These are phyloP conservation scores for Trichothecium sympodiale DNA, from an alignment of 2,329 filamentous ascomycete genomes.

Conservation along the genomic window DNA sequence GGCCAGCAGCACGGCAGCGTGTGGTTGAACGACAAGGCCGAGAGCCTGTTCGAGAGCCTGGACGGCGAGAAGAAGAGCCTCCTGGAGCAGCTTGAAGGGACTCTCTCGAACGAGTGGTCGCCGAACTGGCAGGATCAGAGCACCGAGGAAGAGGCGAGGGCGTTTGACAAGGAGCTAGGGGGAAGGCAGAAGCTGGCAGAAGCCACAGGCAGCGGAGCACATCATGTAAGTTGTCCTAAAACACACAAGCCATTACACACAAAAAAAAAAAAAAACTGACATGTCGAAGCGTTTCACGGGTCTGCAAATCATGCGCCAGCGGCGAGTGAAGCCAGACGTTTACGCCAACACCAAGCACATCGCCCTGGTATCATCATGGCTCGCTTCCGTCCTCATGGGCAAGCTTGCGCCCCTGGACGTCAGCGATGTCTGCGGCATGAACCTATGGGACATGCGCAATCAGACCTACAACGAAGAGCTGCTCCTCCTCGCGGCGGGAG, in stretches of 20 bases:
- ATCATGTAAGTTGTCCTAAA: slow-evolving; percentile 56
- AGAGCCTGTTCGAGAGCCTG: slow-evolving; percentile 49
- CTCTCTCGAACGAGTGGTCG: slow-evolving; percentile 75
- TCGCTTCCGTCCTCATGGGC: slow-evolving; percentile 83
- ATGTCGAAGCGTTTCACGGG: slow-evolving; percentile 73
- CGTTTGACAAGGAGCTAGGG: slow-evolving; percentile 67
- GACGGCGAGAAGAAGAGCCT: slow-evolving; percentile 45
- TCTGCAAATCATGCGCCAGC: slow-evolving; percentile 88
- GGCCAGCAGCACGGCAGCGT: slow-evolving; percentile 98
- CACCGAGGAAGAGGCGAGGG: slow-evolving; percentile 83
- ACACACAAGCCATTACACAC: slow-evolving; percentile 2
- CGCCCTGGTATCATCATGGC: slow-evolving; percentile 88
- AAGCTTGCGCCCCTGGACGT: slow-evolving; percentile 82
- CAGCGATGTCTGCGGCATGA: slow-evolving; percentile 91
- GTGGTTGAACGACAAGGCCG: slow-evolving; percentile 72
- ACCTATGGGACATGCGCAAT: slow-evolving; percentile 79
- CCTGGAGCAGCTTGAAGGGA: slow-evolving; percentile 58
- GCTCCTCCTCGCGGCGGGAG: slow-evolving; percentile 62
- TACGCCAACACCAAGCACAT: slow-evolving; percentile 76
- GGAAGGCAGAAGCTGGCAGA: slow-evolving; percentile 58
- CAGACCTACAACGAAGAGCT: slow-evolving; percentile 65
- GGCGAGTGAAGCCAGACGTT: slow-evolving; percentile 65
- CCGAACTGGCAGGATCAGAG: slow-evolving; percentile 98
- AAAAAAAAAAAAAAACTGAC: slow-evolving; percentile 5
- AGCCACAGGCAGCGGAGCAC: slow-evolving; percentile 81